These are phyloP conservation scores for Pythium rhizo-oryzae DNA, from an alignment of 352 stramenopile species.

Conservation along the genomic window DNA sequence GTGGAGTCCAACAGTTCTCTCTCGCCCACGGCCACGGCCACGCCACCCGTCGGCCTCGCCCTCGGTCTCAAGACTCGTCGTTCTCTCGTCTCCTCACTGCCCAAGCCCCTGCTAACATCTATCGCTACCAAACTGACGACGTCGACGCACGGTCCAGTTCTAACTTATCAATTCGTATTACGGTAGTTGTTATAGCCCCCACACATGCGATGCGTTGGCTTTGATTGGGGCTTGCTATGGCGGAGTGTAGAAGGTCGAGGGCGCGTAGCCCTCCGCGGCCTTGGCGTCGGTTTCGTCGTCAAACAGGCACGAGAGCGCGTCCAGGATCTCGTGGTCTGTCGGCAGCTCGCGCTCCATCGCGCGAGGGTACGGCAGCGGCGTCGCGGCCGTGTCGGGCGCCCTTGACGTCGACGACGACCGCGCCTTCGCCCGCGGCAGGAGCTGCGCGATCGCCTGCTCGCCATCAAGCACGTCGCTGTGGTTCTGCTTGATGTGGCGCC, in stretches of 20 bases:
- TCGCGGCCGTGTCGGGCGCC: background rate
- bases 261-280: no score
- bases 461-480: background rate
- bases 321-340: constrained; percentile 7
- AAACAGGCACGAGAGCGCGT: constrained; percentile 12
- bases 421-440: background rate
- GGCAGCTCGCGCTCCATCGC: background rate
- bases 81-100: no score
- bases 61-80: no score
- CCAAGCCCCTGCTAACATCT: no score
- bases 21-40: no score
- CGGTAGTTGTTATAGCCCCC: no score
- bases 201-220: no score
- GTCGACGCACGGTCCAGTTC: no score
- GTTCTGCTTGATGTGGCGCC: background rate
- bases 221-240: background rate
- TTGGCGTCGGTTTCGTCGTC: constrained; percentile 1
- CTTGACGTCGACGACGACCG: background rate
- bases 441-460: background rate
- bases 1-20: background rate
- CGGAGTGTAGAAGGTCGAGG: background rate
- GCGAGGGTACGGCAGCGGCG: background rate
- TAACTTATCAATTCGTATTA: no score
- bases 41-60: no score
- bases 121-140: no score